Base-by-base conservation (phyloP, 1,284 basidiomycete genomes). In the Porogramme epimiltina region DNA sequence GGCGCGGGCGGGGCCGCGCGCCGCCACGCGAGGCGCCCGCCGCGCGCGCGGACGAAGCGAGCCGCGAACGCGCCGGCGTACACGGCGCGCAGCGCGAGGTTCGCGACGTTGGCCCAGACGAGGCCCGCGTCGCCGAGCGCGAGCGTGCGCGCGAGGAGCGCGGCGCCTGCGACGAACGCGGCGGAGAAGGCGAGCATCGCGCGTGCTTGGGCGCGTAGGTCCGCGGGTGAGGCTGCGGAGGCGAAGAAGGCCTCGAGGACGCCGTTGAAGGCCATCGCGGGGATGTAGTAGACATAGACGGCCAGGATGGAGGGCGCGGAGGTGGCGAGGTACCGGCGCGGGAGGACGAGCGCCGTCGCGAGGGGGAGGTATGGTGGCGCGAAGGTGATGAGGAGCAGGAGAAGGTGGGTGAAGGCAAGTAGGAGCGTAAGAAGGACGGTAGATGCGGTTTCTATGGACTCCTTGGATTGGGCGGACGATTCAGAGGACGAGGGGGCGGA, bases 221-320 rank as follows among this genome's bases (percentile, higher is more conserved):
- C 87, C 2, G 68, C 61, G 0, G 84, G 75, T 2, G 77, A 76
- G 3, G 92, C 90, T 1, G 86, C 85, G 46, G 91, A 89, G 2
- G 90, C 84, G 59, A 95, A 79, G 70, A 95, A 95, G 0, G 93
- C 90, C 68, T 98, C 95, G 20, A 95, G 74, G 1, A 91, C 82
- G 3, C 95, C 95, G 66, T 98, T 98, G 59, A 92, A 72, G 3
- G 90, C 90, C 61, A 98, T 80, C 18, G 91, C 80, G 1, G 95
- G 95, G 56, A 97, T 87, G 63, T 94, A 95, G 73, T 82, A 86
- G 22, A 87, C 72, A 80, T 94, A 97, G 0, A 87, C 85, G 22
- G 73, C 70, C 3, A 97, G 80, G 26, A 95, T 87, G 5, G 72
- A 59, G 0, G 91, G 86, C 0, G 89, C 88, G 38, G 91, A 92